These are phyloP conservation scores for Leccinum uliginosum DNA, from an alignment of 768 basidiomycete species.

Conservation along the genomic window DNA sequence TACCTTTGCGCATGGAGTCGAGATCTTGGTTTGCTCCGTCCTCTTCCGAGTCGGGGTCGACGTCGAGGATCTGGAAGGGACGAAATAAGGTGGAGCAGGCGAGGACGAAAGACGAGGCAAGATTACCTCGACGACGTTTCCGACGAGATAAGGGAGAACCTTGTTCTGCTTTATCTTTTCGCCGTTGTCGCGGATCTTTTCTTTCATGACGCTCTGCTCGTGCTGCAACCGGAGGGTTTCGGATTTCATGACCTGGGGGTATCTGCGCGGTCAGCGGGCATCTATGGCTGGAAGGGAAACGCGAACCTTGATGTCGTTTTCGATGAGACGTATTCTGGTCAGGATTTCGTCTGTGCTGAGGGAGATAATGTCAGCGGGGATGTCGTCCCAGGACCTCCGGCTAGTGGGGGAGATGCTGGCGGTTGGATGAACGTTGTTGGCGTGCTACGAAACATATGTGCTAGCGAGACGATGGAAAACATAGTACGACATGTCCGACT, in stretches of 20 bases:
- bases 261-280: neutral
- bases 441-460: constrained; percentile 40
- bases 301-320: constrained; percentile 91
- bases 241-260: constrained; percentile 87
- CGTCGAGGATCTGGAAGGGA: constrained; percentile 73
- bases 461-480: constrained; percentile 3
- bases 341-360: constrained; percentile 82
- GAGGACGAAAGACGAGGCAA: neutral
- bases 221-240: constrained; percentile 89
- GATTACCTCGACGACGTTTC: constrained; percentile 90
- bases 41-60: constrained; percentile 90
- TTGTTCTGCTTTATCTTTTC: constrained; percentile 99
- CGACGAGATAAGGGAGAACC: constrained; percentile 95
- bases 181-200: constrained; percentile 96
- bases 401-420: constrained; percentile 40
- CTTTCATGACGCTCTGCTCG: constrained; percentile 94
- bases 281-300: neutral
- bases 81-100: constrained; percentile 3
- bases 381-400: constrained; percentile 70
- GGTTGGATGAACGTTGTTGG: constrained; percentile 60
- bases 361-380: constrained; percentile 81
- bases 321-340: constrained; percentile 87
- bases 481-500: constrained; percentile 24
- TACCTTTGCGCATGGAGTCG: constrained; percentile 94
- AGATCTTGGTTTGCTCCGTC: constrained; percentile 95